These are phyloP conservation scores for Ganoderma sp. DNA, from an alignment of 1,284 basidiomycete species.

Conservation along the genomic window DNA sequence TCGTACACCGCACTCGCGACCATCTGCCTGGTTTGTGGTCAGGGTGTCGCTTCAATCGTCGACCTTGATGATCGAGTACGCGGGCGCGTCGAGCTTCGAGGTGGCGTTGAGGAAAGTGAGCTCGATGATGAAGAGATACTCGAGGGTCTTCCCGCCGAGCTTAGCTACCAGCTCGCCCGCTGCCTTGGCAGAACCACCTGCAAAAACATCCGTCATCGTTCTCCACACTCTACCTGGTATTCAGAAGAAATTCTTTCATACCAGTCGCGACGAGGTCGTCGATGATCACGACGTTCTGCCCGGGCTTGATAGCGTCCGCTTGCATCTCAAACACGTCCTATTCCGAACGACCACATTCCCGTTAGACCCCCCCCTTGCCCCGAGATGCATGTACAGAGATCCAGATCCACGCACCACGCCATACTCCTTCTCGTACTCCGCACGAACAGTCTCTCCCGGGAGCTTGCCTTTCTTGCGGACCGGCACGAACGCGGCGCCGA, in stretches of 20 bases:
- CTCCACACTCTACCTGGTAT: conserved; percentile 7
- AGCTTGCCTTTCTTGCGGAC: conserved; percentile 96
- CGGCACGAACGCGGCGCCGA: conserved; percentile 96
- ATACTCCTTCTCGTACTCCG: conserved; percentile 93
- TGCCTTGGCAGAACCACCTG: conserved; percentile 93
- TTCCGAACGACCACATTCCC: neutral
- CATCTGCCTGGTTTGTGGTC: neutral
- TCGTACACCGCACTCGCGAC: neutral
- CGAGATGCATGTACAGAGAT: neutral
- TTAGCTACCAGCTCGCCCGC: conserved; percentile 90
- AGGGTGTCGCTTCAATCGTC: conserved; percentile 56
- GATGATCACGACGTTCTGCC: conserved; percentile 87
- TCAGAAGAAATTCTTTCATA: conserved; percentile 38
- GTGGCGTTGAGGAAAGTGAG: conserved; percentile 84
- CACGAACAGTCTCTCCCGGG: conserved; percentile 83
- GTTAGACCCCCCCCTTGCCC: neutral
- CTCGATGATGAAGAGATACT: conserved; percentile 96
- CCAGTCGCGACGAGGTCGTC: conserved; percentile 99
- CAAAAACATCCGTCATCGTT: neutral
- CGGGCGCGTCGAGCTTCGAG: conserved; percentile 83
- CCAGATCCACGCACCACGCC: conserved; percentile 61
- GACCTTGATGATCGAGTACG: conserved; percentile 84
- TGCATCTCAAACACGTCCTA: conserved; percentile 97
- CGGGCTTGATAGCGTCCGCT: conserved; percentile 80
- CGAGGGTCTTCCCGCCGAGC: conserved; percentile 83